Base-by-base conservation (phyloP, 768 basidiomycete species). In the Jaapia argillacea region DNA sequence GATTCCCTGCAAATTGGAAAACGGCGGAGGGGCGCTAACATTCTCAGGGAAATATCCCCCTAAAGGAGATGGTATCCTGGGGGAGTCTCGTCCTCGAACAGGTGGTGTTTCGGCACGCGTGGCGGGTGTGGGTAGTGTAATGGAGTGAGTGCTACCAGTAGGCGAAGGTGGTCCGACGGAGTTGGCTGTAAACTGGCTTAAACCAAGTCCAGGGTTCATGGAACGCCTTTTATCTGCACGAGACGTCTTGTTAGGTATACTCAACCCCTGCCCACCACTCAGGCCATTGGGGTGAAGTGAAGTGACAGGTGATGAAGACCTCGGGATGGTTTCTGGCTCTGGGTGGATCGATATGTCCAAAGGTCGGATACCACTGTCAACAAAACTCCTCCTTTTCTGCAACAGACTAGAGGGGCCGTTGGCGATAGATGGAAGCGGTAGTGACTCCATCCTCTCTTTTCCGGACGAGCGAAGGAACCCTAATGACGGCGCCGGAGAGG, bases 191-290 rank as follows among this genome's bases (percentile, higher is more conserved):
- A 25, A 28, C 16, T 35, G 21, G 23, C 24, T 65, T 47, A 74
- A 60, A 5, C 65, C 54, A 36, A 70, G 55, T 3, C 57, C 67
- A 1, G 79, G 78, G 44, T 75, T 78, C 47, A 79, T 77, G 3
- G 77, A 78, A 18, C 70, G 61, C 10, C 77, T 62, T 36, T 66
- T 70, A 21, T 71, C 72, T 0, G 65, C 60, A 26, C 71, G 65
- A 4, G 59, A 58, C 0, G 62, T 62, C 14, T 48, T 44, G 47
- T 57, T 39, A 35, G 68, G 50, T 40, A 64, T 53, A 40, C 52
- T 46, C 37, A 63, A 54, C 18, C 49, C 54, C 28, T 26, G 16
- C 31, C 10, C 16, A 33, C 31, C 31, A 16, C 10, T 16, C 10
- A 33, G 10, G 31, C 31, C 31, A 16, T n/a, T n/a, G n/a, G n/a